Evolutionary conservation across 495 filamentous ascomycete genomes (phyloP).

Genomic region (Penicillium verhagenii): DNA sequence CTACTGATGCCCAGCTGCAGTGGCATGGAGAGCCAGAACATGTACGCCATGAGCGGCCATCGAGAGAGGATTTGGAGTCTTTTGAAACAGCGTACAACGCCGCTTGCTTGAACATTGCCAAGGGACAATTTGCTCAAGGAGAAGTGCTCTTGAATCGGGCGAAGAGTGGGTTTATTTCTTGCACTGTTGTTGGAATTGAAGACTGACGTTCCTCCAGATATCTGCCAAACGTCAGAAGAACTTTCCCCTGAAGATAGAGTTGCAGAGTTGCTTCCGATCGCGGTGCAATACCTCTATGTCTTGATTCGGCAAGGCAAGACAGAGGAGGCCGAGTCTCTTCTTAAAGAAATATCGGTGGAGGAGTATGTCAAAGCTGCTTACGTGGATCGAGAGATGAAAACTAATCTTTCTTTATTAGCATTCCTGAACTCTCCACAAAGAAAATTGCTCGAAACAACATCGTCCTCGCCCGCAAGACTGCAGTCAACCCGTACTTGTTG

Average conservation of each 20-base stretch:
- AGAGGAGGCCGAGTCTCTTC: constrained; percentile 68
- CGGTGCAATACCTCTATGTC: constrained; percentile 83
- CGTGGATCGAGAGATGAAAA: background rate
- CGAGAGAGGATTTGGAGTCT: constrained; percentile 76
- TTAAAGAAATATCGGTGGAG: constrained; percentile 60
- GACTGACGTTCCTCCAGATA: constrained; percentile 46
- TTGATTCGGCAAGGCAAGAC: constrained; percentile 68
- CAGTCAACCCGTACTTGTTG: constrained; percentile 73
- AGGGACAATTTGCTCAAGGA: constrained; percentile 71
- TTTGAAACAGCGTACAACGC: constrained; percentile 95
- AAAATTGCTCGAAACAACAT: constrained; percentile 78
- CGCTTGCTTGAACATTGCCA: constrained; percentile 80
- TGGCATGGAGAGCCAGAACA: constrained; percentile 66
- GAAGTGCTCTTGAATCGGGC: constrained; percentile 80
- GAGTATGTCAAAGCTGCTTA: constrained; percentile 47
- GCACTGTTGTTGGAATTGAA: background rate
- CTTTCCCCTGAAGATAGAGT: constrained; percentile 78
- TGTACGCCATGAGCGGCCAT: constrained; percentile 55
- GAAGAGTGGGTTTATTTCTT: constrained; percentile 47
- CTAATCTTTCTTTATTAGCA: constrained; percentile 44
- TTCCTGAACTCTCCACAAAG: constrained; percentile 74
- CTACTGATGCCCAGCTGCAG: constrained; percentile 80
- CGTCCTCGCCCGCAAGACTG: constrained; percentile 54
- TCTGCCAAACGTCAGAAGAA: constrained; percentile 83
- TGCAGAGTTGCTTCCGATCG: constrained; percentile 79